Evolutionary conservation across 495 filamentous ascomycete species (phyloP), one percentile per base, ranked within the genome.

Genomic region (Polyplosphaeria fusca): DNA sequence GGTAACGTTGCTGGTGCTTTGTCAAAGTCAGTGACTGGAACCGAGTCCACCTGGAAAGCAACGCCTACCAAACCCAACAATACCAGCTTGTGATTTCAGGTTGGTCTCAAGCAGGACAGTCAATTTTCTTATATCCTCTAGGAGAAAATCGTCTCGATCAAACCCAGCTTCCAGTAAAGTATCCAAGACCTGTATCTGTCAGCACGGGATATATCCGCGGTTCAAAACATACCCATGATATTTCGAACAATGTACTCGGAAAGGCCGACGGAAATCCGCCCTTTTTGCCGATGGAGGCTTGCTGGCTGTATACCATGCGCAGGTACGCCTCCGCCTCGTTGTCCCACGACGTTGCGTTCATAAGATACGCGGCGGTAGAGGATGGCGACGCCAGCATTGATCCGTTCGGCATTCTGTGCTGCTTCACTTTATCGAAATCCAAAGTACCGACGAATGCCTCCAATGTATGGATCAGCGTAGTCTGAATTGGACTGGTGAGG

Each of bases 311-410:
- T 14, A 61, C 58, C 24, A 23, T 45, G 1, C 52, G 58, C 39
- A 61, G 58, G 48, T 61, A 61, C 14, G 37, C 28, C 28, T 61
- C 58, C 3, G 58, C 51, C n/a, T 61, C 63, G 9, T 66, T 44
- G 54, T 80, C 74, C 76, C 76, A 77, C 0, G 37, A 16, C 5
- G 69, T 61, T 2, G 62, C 28, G 54, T 76, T 47, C 47, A 74
- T 76, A 30, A 80, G 52, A 49, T 77, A 77, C 7, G 74, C 75
- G 7, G 74, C 72, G 4, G 75, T 80, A 1, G 74, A 72, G 12
- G 76, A 76, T 11, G 78, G 77, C 4, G 77, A 79, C 4, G 66
- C 75, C 70, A 78, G 65, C 59, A 77, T 74, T 1, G 67, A 67
- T 5, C 76, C 77, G 46, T 65, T 63, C 18, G 70, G 57, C 48